Conservation (phyloP, 2,329 filamentous ascomycete species). For the Thermoascus crustaceus region DNA sequence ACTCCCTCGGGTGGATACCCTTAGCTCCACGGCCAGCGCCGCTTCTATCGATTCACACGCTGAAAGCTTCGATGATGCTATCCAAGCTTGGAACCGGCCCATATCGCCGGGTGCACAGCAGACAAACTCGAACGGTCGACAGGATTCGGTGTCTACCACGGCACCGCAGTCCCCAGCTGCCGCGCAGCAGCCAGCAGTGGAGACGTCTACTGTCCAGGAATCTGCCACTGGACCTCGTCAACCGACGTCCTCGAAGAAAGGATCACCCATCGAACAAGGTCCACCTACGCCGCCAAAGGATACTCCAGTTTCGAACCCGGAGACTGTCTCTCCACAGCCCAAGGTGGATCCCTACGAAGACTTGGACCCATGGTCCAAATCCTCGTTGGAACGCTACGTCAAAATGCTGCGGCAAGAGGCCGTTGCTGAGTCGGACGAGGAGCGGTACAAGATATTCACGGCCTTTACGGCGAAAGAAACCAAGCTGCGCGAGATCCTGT, state of each 20-base stretch:
- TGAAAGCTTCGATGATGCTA: slow-evolving; percentile 37
- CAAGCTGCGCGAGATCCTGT: slow-evolving; percentile 40
- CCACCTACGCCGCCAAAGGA: slow-evolving; percentile 5
- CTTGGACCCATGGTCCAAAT: slow-evolving; percentile 50
- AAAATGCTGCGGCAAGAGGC: slow-evolving; percentile 48
- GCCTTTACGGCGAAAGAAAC: slow-evolving; percentile 42
- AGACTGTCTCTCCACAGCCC: slow-evolving; percentile 5
- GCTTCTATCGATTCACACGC: slow-evolving; percentile 20
- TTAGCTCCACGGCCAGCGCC: slow-evolving; percentile 18
- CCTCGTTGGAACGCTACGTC: slow-evolving; percentile 47
- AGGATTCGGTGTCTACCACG: slow-evolving; percentile 6
- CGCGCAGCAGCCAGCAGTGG: no score
- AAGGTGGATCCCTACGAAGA: slow-evolving; percentile 41
- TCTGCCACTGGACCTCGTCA: no score
- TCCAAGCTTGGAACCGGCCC: slow-evolving; percentile 36
- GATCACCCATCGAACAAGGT: no score
- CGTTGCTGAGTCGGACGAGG: slow-evolving; percentile 39
- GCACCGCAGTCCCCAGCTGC: no score
- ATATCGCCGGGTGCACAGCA: slow-evolving; percentile 16
- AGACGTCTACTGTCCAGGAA: no score
- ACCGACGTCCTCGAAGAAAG: no score
- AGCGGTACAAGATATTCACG: slow-evolving; percentile 47
- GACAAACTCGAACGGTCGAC: slow-evolving; percentile 8
- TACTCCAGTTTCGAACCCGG: slow-evolving; percentile 6
- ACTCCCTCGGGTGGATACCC: slow-evolving; percentile 19